Percentiles rank a stretch among this genome's conserved stretches.
phyloP scores from a whole-genome alignment of 345 rosid species.

The Arabidopsis arenosa region DNA sequence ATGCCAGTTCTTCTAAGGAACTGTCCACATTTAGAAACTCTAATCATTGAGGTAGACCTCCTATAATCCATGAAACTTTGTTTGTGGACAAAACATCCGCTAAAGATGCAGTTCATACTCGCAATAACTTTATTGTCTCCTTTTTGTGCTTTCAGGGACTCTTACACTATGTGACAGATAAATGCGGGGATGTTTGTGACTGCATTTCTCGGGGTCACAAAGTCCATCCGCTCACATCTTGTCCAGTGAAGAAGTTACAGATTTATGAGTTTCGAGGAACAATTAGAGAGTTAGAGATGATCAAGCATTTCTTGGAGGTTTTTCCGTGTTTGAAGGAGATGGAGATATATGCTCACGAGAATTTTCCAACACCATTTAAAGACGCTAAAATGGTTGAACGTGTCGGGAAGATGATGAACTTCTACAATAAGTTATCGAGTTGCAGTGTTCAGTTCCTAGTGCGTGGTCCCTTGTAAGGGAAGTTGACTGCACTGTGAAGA shows the following conservation, averaged over 20 bases:
- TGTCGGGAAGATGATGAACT: too few relatives aligned
- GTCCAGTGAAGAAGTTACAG: background rate
- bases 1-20: constrained; percentile 9
- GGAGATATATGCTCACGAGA: background rate
- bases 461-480: too few relatives aligned
- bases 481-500: too few relatives aligned
- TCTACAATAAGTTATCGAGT: too few relatives aligned
- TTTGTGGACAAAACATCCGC: background rate
- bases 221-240: background rate
- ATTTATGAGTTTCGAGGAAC: background rate
- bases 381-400: too few relatives aligned
- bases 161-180: background rate
- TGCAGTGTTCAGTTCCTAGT: too few relatives aligned
- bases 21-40: constrained; percentile 8
- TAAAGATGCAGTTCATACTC: background rate
- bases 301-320: constrained; percentile 9
- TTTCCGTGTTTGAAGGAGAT: background rate
- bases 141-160: background rate
- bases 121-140: background rate
- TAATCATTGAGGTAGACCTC: background rate
- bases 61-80: background rate
- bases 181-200: background rate
- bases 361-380: too few relatives aligned
- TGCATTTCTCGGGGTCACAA: background rate
- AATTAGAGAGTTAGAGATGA: background rate